Evolutionary conservation across 176 grass and related monocot species (phyloP), one percentile per base, ranked within the genome.

Genomic region (maize (Zea mays)): DNA sequence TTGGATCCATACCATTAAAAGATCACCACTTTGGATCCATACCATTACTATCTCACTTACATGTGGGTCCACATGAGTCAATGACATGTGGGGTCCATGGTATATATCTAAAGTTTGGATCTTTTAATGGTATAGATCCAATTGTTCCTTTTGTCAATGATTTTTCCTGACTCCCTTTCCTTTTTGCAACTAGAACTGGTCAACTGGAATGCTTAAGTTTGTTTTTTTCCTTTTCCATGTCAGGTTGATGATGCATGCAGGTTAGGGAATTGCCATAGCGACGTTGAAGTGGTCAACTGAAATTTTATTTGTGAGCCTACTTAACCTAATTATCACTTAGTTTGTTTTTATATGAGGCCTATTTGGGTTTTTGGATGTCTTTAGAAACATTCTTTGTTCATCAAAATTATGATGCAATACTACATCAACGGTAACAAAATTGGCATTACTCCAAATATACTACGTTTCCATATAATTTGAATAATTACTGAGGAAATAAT

Each of bases 231-330:
- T 12, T 63, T 34, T 61, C 1, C 11, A 0, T 57, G 48, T 54
- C 79, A 98, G 95, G 95, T 87, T 14, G 94, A 98, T 76, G 92
- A 98, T 85, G 92, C 96, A 59, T 90, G 91, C 34, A 90, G 63
- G 77, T 79, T 98, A 33, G 85, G 83, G 27, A 27, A 27, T 27
- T 27, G 27, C 27, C 35, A 55, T 98, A 79, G 78, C 73, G 85
- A 89, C 39, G 56, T 73, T 19, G 82, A 81, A 77, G 54, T 81
- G 8, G 84, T 64, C 27, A n/a, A n/a, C n/a, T n/a, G n/a, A n/a
- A 94, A 15, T 99, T 99, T 88, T 92, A 99, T 87, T 45, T 92
- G 96, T 94, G 56, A 81, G 87, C 60, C 75, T 67, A 27, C 71
- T 71, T 43, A 3, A 16, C 1, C 70, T 74, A 0, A 6, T 36